A percentile compares a stretch with the other conserved stretches of the same genome.
These are phyloP conservation scores for Hippophae tibetana DNA, from an alignment of 306 rosid species.

Conservation along the genomic window DNA sequence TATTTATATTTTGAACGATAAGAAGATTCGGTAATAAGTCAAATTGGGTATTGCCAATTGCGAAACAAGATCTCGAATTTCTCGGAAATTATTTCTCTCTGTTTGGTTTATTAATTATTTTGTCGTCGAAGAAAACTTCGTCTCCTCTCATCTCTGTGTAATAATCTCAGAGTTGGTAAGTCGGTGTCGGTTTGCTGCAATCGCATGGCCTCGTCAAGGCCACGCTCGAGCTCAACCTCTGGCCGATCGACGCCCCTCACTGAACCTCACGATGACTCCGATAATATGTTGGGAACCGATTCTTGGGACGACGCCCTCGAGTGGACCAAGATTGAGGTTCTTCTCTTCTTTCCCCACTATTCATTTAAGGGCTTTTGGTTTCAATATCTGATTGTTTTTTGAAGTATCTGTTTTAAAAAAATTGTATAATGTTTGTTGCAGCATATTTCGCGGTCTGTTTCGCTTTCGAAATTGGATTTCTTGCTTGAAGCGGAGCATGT, in stretches of 20 bases:
- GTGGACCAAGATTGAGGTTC: slow-evolving; percentile 92
- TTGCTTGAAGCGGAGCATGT: slow-evolving; percentile 67
- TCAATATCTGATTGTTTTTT: neutral
- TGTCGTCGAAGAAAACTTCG: neutral
- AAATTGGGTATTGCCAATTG: too few relatives aligned
- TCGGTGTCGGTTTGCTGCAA: slow-evolving; percentile 21
- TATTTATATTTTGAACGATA: neutral
- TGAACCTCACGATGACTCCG: slow-evolving; percentile 44
- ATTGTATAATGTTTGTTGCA: slow-evolving; percentile 18
- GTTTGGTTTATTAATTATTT: neutral
- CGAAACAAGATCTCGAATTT: neutral
- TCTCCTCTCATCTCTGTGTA: neutral
- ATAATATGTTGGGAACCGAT: slow-evolving; percentile 57
- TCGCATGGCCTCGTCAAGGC: slow-evolving; percentile 55
- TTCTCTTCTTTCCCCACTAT: neutral
- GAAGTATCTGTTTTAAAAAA: neutral
- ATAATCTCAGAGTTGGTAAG: neutral
- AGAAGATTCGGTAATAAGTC: neutral
- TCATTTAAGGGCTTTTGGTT: slow-evolving; percentile 10
- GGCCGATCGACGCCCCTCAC: slow-evolving; percentile 47
- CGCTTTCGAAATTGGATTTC: slow-evolving; percentile 47
- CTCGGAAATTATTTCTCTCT: neutral
- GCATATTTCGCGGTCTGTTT: slow-evolving; percentile 51
- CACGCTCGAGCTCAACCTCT: slow-evolving; percentile 36
- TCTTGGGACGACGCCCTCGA: slow-evolving; percentile 86